Conservation (phyloP, 1,139 yeast genomes). For the Pichia sp. region DNA sequence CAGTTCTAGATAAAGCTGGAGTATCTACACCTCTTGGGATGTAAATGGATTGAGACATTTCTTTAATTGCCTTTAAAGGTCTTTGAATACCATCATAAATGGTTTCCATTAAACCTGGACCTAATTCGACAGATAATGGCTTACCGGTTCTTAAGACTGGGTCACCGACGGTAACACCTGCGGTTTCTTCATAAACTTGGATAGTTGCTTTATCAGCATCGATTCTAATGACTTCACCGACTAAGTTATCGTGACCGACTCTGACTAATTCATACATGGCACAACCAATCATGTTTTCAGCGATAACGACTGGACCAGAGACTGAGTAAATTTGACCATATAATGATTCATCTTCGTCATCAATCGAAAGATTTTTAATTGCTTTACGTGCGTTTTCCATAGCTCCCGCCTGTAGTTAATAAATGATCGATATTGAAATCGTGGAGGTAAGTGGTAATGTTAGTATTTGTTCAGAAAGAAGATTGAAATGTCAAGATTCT, state of each 20-base stretch:
- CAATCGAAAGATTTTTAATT: conserved; percentile 75
- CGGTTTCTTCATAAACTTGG: conserved; percentile 98
- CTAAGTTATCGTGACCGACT: conserved; percentile 95
- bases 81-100: conserved; percentile 99
- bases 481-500: not conserved
- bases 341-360: conserved; percentile 68
- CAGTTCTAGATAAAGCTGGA: conserved; percentile 83
- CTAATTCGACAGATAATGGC: conserved; percentile 96
- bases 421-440: not conserved
- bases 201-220: conserved; percentile 96
- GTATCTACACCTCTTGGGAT: conserved; percentile 99
- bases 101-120: conserved; percentile 99
- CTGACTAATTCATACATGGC: conserved; percentile 98
- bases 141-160: conserved; percentile 98
- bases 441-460: not conserved
- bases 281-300: conserved; percentile 98
- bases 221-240: conserved; percentile 97
- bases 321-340: conserved; percentile 91
- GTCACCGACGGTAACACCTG: conserved; percentile 99
- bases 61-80: conserved; percentile 91
- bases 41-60: conserved; percentile 83
- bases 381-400: conserved; percentile 96
- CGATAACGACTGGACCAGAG: conserved; percentile 96
- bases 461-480: not conserved
- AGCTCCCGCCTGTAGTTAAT: conserved; percentile 74